These are phyloP conservation scores for Cephalotrichum gorgonifer DNA, from an alignment of 2,329 filamentous ascomycete species.

Conservation along the genomic window DNA sequence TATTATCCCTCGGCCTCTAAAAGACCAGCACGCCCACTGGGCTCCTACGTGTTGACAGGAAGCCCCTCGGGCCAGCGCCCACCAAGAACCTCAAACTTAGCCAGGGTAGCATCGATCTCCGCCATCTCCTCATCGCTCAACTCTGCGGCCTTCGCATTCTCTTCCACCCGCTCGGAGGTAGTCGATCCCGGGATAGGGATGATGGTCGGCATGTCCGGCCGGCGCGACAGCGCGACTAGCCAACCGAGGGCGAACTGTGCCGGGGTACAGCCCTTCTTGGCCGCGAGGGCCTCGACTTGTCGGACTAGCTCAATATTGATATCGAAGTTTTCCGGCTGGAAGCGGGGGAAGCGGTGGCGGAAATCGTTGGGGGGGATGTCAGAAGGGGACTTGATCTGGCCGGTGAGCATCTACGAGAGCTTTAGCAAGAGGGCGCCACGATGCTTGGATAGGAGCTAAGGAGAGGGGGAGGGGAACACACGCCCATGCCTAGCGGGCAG, in stretches of 20 bases:
- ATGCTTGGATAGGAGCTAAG: not conserved
- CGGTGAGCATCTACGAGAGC: constrained; percentile 35
- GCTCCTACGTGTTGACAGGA: constrained; percentile 24
- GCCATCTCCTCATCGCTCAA: constrained; percentile 38
- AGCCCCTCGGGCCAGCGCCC: constrained; percentile 31
- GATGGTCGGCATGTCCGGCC: constrained; percentile 43
- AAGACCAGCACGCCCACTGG: too few species aligned
- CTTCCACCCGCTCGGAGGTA: constrained; percentile 41
- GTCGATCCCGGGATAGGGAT: constrained; percentile 60
- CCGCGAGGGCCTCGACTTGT: constrained; percentile 47
- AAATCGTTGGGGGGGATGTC: constrained; percentile 46
- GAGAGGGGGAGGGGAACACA: constrained; percentile 14
- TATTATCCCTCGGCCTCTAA: too few species aligned
- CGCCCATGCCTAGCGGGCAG: constrained; percentile 54
- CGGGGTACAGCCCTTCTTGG: constrained; percentile 47
- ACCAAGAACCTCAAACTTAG: constrained; percentile 35
- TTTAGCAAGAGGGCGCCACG: not conserved
- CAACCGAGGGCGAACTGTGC: constrained; percentile 59
- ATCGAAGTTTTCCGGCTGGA: constrained; percentile 51
- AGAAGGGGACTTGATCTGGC: constrained; percentile 36
- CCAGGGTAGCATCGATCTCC: constrained; percentile 38
- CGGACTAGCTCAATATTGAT: constrained; percentile 52
- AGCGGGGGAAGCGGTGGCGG: constrained; percentile 40
- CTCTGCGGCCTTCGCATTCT: constrained; percentile 44
- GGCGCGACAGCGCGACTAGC: constrained; percentile 38